These are phyloP conservation scores for Colletotrichum simmondsii DNA, from an alignment of 2,329 filamentous ascomycete species.

Conservation along the genomic window DNA sequence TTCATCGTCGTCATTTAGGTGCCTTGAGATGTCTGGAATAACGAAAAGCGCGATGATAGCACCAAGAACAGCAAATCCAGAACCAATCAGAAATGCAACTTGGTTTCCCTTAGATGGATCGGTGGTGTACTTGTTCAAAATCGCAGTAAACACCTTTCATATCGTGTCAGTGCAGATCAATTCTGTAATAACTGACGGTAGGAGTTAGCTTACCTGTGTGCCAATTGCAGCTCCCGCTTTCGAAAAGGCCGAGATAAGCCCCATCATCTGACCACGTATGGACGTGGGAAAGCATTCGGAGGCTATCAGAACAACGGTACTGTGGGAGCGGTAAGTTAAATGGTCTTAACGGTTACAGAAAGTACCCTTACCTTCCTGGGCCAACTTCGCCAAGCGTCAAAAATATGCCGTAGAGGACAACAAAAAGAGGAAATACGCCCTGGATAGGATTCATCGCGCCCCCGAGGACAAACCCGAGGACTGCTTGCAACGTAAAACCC, in stretches of 20 bases:
- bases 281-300: conserved; percentile 62
- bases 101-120: conserved; percentile 57
- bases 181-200: not conserved
- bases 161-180: not conserved
- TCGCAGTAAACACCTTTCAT: conserved; percentile 57
- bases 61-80: conserved; percentile 58
- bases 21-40: conserved; percentile 49
- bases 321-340: conserved; percentile 12
- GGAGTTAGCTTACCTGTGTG: conserved; percentile 44
- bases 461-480: conserved; percentile 61
- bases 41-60: conserved; percentile 55
- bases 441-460: conserved; percentile 57
- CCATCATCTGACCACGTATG: conserved; percentile 60
- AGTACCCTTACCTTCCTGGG: conserved; percentile 51
- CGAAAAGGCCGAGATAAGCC: conserved; percentile 56
- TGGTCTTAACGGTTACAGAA: not conserved
- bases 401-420: conserved; percentile 63
- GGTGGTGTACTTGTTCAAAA: conserved; percentile 54
- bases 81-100: conserved; percentile 61
- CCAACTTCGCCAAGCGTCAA: conserved; percentile 60
- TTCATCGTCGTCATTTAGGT: conserved; percentile 42
- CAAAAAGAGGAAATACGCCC: conserved; percentile 58
- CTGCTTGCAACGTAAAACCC: conserved; percentile 55
- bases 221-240: conserved; percentile 63
- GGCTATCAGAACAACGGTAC: conserved; percentile 51